A percentile compares a stretch with the other conserved stretches of the same genome.
These are phyloP conservation scores for Backusella luteola DNA, from an alignment of 192 early-diverging fungal species.

Conservation along the genomic window DNA sequence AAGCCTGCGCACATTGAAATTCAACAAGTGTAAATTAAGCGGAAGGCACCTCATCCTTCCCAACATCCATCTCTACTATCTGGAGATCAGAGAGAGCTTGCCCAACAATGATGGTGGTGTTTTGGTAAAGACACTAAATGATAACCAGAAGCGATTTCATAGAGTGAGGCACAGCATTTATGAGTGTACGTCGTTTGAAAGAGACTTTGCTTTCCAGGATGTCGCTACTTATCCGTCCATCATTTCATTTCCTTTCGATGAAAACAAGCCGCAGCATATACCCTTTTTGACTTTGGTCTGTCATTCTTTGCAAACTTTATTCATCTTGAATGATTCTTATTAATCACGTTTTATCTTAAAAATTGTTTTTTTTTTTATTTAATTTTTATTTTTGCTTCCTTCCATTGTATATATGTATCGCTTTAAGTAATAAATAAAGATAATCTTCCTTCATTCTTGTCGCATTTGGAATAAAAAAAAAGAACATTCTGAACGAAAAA, in stretches of 20 bases:
- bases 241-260: not conserved
- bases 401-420: not conserved
- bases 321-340: not conserved
- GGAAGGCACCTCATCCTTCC: not conserved
- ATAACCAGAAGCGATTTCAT: not conserved
- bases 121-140: not conserved
- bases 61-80: not conserved
- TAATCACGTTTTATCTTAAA: not conserved
- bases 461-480: not conserved
- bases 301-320: not conserved
- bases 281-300: not conserved
- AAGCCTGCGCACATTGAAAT: not conserved
- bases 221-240: not conserved
- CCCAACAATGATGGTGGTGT: not conserved
- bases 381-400: not conserved
- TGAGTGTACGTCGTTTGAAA: not conserved
- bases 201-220: not conserved
- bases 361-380: too few relatives aligned
- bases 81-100: not conserved
- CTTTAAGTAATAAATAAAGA: not conserved
- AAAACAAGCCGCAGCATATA: not conserved
- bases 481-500: not conserved
- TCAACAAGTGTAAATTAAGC: not conserved
- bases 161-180: not conserved
- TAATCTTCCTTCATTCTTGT: not conserved